Base-by-base conservation (phyloP, 1,139 yeast genomes). In the Diutina pseudorugosa region DNA sequence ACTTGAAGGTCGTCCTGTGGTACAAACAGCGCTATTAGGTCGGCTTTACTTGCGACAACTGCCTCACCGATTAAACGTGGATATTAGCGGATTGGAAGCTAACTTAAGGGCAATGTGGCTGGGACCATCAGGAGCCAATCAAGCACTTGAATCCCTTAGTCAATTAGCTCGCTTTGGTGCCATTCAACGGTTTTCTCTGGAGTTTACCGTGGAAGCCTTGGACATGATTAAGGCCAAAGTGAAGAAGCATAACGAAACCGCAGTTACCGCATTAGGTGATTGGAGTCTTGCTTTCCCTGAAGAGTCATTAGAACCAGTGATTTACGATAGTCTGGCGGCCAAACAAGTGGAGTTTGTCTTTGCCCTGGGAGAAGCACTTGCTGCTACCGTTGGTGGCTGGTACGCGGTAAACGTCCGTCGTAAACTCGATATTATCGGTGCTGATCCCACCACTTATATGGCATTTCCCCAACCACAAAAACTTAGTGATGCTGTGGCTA, bases 291-390 rank as follows among this genome's bases (percentile, higher is more conserved):
- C 36, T 27, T 45, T 27, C 4, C 40, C 21, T 16, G 41, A 23
- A 11, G 5, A 7, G 5, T 7, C 11, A 8, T 70, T 70, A 57
- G 83, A 82, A 55, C 64, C 72, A 11, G 59, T 68, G 0, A 61
- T 89, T 2, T 80, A 74, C 59, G 83, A 78, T 4, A 75, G 87
- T 0, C 83, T 85, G 60, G 63, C 64, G 7, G 78, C 90, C 1
- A 88, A 85, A 57, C 90, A 86, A 57, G 72, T 81, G 11, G 97
- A 91, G 56, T 79, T 74, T 54, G 68, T 85, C 43, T 89, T 93
- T 60, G 75, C 91, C 0, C 76, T 84, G 52, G 98, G 98, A 54
- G 98, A 93, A 64, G 93, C 96, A 0, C 68, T 90, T 27, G 75
- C 88, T 40, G 71, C 88, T 19, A 62, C 84, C 5, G 82, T 88